Base-by-base conservation (phyloP, 2,329 filamentous ascomycete species). In the Neofusicoccum sp. region DNA sequence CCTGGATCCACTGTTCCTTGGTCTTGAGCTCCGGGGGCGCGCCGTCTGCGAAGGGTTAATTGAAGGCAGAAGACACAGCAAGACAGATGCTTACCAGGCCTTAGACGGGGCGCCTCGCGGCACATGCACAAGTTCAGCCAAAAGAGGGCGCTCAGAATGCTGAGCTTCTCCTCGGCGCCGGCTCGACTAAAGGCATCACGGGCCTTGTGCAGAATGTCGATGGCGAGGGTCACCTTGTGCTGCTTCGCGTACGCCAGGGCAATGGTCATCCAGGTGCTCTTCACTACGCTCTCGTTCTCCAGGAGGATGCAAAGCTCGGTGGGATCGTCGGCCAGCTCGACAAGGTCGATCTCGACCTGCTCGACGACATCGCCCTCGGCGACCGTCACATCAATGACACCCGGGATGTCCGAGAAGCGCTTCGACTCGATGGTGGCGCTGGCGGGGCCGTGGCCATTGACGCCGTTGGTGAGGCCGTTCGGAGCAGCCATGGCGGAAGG, bases 221-320 rank as follows among this genome's bases (percentile, higher is more conserved):
- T 84, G 56, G 86, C 86, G 78, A 95, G 90, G 71, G 97, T 93
- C 64, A 95, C 86, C 78, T 96, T 96, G 71, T 89, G 88, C 78
- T 96, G 91, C 79, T 98, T 99, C 41, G 95, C 93, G 72, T 99
- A 99, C 49, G 93, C 93, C 62, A 98, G 83, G 43, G 96, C 90
- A 66, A 98, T 95, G n/a, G 91, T 93, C 82, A 99, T 93, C 96
- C 96, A 99, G 68, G 96, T 96, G 57, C 88, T 91, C 69, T 93
- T 92, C 38, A 91, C 89, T 14, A 92, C 93, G 70, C 89, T 87
- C 75, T 99, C 96, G 71, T 95, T 96, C 78, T 99, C 93, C 65
- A 99, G 86, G 54, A 99, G 84, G 31, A 91, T 95, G 75, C 95
- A 99, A 4, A 99, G 84, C 78, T 99, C 95, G 48, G 90, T 96